A percentile compares a stretch with the other conserved stretches of the same genome.
Conservation (phyloP, 2,329 filamentous ascomycete species). For the Tolypocladium tropicale region DNA sequence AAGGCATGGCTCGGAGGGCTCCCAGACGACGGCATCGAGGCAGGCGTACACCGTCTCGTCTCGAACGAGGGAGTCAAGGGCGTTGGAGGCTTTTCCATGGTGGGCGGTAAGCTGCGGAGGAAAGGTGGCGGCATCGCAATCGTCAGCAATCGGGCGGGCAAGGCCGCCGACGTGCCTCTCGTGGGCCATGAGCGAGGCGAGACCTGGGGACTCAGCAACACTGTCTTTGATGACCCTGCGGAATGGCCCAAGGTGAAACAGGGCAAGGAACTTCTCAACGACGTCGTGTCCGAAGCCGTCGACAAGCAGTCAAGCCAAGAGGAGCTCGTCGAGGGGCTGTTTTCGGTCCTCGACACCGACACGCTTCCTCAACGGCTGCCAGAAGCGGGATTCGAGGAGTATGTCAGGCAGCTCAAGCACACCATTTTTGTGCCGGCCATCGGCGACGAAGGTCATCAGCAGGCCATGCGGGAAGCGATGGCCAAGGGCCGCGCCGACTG, state of each 20-base stretch:
- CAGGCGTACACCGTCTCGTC: conserved; percentile 43
- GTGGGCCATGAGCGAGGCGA: conserved; percentile 40
- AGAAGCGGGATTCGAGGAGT: conserved; percentile 39
- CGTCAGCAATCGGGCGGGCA: conserved; percentile 49
- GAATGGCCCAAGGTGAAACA: conserved; percentile 52
- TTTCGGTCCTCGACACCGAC: conserved; percentile 44
- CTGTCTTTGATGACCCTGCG: conserved; percentile 40
- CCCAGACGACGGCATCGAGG: conserved; percentile 33
- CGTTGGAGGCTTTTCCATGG: conserved; percentile 56
- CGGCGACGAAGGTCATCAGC: conserved; percentile 34
- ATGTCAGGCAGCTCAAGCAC: conserved; percentile 42
- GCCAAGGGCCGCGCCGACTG: conserved; percentile 26
- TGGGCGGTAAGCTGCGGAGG: conserved; percentile 49
- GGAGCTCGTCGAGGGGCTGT: conserved; percentile 39
- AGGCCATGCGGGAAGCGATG: conserved; percentile 32
- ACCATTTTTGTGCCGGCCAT: conserved; percentile 53
- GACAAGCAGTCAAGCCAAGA: conserved; percentile 29
- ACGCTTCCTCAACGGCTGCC: conserved; percentile 36
- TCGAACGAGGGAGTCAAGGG: conserved; percentile 43
- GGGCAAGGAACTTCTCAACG: conserved; percentile 36
- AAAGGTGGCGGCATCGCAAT: conserved; percentile 45
- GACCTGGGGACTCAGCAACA: conserved; percentile 53
- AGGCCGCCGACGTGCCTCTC: conserved; percentile 44
- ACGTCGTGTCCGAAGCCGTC: conserved; percentile 30
- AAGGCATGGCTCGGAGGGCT: conserved; percentile 49